These are phyloP conservation scores for Eragrostis tef DNA, from an alignment of 202 grass and related monocot species.

Conservation along the genomic window DNA sequence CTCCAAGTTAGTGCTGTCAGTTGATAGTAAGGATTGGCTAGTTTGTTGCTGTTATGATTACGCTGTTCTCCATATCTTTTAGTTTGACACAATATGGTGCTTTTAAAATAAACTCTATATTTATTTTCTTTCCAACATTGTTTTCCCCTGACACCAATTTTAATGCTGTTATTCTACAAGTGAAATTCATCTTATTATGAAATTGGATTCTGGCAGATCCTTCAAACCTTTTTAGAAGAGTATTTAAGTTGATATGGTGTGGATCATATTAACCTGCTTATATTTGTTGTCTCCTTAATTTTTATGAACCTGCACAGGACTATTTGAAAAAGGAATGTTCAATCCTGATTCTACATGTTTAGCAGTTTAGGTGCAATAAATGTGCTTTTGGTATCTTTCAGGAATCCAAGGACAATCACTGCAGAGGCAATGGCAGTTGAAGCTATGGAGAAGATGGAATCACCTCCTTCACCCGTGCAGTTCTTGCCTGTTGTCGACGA, in stretches of 20 bases:
- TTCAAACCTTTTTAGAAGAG: background rate
- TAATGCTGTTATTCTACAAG: background rate
- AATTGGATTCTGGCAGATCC: background rate
- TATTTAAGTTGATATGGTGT: background rate
- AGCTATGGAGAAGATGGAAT: constrained; percentile 97
- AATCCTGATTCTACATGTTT: background rate
- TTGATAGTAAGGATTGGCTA: background rate
- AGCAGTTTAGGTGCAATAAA: no score
- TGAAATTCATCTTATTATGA: background rate
- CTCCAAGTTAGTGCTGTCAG: no score
- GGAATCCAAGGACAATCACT: constrained; percentile 85
- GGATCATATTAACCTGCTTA: background rate
- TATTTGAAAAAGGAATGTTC: background rate
- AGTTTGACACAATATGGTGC: background rate
- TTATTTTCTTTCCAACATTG: background rate
- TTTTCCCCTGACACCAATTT: background rate
- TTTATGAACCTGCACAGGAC: background rate
- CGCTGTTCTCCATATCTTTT: background rate
- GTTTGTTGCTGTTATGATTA: background rate
- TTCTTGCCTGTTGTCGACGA: constrained; percentile 86
- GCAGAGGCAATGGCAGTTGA: constrained; percentile 90
- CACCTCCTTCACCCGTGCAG: constrained; percentile 85
- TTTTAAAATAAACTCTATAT: background rate
- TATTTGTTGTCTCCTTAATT: background rate
- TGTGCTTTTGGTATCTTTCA: constrained; percentile 26